These are phyloP conservation scores for Sicyos baderoa DNA, from an alignment of 306 rosid genomes.

Conservation along the genomic window DNA sequence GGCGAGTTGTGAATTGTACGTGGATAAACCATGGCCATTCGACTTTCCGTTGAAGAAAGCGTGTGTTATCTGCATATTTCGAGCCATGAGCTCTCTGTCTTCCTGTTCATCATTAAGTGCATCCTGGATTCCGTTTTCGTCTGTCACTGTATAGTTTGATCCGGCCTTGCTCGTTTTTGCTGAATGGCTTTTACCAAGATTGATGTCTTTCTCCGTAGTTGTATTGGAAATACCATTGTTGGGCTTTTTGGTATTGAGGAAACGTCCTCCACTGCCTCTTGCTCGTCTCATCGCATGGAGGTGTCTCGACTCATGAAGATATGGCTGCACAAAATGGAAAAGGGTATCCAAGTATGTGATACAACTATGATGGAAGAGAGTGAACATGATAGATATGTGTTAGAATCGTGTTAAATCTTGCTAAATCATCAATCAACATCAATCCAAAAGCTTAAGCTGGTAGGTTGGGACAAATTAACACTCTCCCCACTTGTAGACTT, in stretches of 20 bases:
- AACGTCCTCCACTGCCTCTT: slow-evolving; percentile 89
- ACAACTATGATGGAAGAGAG: neutral
- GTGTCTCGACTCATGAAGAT: slow-evolving; percentile 95
- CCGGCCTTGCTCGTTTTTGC: slow-evolving; percentile 17
- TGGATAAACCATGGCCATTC: slow-evolving; percentile 29
- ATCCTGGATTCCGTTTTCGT: slow-evolving; percentile 27
- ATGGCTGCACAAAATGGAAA: slow-evolving; percentile 46
- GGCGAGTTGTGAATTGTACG: slow-evolving; percentile 31
- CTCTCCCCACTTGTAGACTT: too few species aligned
- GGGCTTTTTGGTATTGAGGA: slow-evolving; percentile 64
- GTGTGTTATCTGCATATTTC: slow-evolving; percentile 22
- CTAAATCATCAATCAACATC: too few species aligned
- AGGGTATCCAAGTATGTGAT: neutral
- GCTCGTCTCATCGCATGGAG: slow-evolving; percentile 96
- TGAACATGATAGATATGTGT: neutral
- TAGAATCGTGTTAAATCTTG: too few species aligned
- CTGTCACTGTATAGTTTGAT: slow-evolving; percentile 18
- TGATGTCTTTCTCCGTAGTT: slow-evolving; percentile 26
- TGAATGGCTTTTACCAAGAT: slow-evolving; percentile 25
- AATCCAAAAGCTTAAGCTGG: too few species aligned
- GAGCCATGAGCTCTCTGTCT: slow-evolving; percentile 21
- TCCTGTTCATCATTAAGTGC: slow-evolving; percentile 30
- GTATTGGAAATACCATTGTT: slow-evolving; percentile 25
- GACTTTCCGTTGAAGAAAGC: slow-evolving; percentile 26
- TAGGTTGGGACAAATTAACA: too few species aligned